Evolutionary conservation across 1,284 basidiomycete genomes (phyloP).

Genomic region (Ceratobasidium sp.): DNA sequence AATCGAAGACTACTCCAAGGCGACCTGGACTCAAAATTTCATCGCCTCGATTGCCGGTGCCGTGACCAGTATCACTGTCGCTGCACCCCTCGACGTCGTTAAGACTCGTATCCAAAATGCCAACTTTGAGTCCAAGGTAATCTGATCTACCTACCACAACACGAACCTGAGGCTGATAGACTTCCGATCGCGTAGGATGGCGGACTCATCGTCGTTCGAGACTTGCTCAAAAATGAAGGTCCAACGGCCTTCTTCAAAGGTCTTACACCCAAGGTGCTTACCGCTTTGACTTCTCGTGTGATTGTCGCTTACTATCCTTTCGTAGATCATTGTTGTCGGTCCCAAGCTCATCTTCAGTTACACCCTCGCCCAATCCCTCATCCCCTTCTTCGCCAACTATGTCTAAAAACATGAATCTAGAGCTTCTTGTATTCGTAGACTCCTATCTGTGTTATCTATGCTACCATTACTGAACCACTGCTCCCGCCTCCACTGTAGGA

Average conservation of each 20-base stretch:
- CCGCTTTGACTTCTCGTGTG: not conserved
- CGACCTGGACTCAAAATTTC: slow-evolving; percentile 96
- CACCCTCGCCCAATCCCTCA: slow-evolving; percentile 94
- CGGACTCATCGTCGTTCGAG: slow-evolving; percentile 84
- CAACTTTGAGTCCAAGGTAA: slow-evolving; percentile 89
- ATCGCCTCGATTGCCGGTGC: slow-evolving; percentile 95
- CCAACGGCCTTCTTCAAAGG: slow-evolving; percentile 93
- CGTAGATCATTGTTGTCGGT: slow-evolving; percentile 91
- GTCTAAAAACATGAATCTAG: slow-evolving; percentile 55
- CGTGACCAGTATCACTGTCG: slow-evolving; percentile 93
- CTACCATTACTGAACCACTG: not conserved
- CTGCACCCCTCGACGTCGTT: slow-evolving; percentile 94
- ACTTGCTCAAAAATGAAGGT: slow-evolving; percentile 90
- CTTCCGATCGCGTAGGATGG: slow-evolving; percentile 52
- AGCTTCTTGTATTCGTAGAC: not conserved
- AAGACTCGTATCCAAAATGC: slow-evolving; percentile 99
- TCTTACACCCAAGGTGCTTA: slow-evolving; percentile 85
- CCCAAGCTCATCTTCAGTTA: slow-evolving; percentile 99
- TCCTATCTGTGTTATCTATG: not conserved
- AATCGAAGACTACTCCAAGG: slow-evolving; percentile 87
- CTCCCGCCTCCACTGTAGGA: no score
- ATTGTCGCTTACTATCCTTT: not conserved
- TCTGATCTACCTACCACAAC: not conserved
- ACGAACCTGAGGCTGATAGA: not conserved
- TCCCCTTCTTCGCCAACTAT: slow-evolving; percentile 92